Percentiles rank a stretch among this genome's conserved stretches.
Evolutionary conservation across 352 stramenopile species (phyloP).

Genomic region (Globisporangium takayamanum): DNA sequence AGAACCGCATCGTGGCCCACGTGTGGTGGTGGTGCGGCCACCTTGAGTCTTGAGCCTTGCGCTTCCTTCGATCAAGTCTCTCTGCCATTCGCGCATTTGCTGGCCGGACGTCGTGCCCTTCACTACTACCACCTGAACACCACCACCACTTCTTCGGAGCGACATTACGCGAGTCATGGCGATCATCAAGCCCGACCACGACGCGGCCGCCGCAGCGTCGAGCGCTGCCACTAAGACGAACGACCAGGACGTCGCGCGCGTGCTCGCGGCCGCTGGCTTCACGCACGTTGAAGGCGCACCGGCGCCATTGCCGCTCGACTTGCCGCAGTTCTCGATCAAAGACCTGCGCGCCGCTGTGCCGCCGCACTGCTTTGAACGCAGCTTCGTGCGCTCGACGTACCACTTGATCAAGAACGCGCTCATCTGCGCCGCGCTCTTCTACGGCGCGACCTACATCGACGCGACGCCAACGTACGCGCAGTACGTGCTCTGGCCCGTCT

Average conservation of each 20-base stretch:
- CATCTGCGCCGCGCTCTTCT: slow-evolving; percentile 88
- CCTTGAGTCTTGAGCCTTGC: no score
- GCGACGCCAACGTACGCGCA: slow-evolving; percentile 10
- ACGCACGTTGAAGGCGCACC: slow-evolving; percentile 67
- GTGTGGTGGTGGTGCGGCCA: no score
- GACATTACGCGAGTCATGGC: slow-evolving; percentile 26
- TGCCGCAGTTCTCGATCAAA: slow-evolving; percentile 84
- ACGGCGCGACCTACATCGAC: slow-evolving; percentile 75
- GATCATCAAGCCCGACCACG: slow-evolving; percentile 57
- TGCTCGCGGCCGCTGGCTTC: slow-evolving; percentile 59
- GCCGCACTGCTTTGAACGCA: slow-evolving; percentile 95
- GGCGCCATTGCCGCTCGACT: slow-evolving; percentile 68
- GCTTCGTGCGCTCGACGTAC: slow-evolving; percentile 85
- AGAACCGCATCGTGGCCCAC: no score
- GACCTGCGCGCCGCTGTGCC: slow-evolving; percentile 90
- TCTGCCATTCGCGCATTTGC: slow-evolving; percentile 9
- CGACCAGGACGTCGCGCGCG: slow-evolving; percentile 20
- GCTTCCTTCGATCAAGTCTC: no score
- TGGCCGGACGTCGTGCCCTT: not conserved
- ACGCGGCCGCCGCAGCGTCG: slow-evolving; percentile 21
- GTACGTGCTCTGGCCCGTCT: slow-evolving; percentile 88
- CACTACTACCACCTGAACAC: not conserved
- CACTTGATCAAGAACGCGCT: slow-evolving; percentile 91
- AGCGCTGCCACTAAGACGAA: slow-evolving; percentile 17
- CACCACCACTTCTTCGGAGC: not conserved